Evolutionary conservation across 768 basidiomycete genomes (phyloP), one percentile per base, ranked within the genome.

Genomic region (Crassisporium funariophilum): DNA sequence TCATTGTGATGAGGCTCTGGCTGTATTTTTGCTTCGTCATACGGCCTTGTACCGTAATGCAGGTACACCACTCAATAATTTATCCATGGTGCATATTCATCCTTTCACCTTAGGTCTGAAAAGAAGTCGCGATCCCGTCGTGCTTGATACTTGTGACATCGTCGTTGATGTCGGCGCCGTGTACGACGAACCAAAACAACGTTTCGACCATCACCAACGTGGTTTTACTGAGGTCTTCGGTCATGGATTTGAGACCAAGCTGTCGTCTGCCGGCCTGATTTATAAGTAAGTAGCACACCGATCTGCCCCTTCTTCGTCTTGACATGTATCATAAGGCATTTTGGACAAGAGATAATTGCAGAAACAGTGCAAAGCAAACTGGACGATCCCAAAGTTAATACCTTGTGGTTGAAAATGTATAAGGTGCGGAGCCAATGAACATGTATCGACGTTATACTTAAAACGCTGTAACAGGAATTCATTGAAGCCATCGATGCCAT

Each of bases 141-240:
- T 83, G 12, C 77, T 95, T 24, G 83, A 84, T 49, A 75, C 82
- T 5, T 94, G 95, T 65, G 86, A 94, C 63, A 93, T 99, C 60
- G 90, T 99, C 22, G 92, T 98, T 17, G 95, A 99, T 61, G 94
- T 99, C 40, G 95, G 97, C 8, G 94, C 89, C 5, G 78, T 89
- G 17, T 99, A 98, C 65, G 91, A 95, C 45, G 82, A 84, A 59
- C 71, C 71, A 49, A 82, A 75, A 45, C 80, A 86, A 43, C 78
- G 87, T 29, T 99, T 92, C 64, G 95, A 99, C 66, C 95, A 99
- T 62, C 95, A 99, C 62, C 95, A 99, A 61, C 82, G 95, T 33
- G 94, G 88, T 0, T 99, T 99, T 66, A 75, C 73, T 5, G 89
- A 95, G 62, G 79, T 89, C 19, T 97, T 99, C 62, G 95, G 93